Evolutionary conservation across 768 basidiomycete genomes (phyloP).

Genomic region (Lactarius quietus): DNA sequence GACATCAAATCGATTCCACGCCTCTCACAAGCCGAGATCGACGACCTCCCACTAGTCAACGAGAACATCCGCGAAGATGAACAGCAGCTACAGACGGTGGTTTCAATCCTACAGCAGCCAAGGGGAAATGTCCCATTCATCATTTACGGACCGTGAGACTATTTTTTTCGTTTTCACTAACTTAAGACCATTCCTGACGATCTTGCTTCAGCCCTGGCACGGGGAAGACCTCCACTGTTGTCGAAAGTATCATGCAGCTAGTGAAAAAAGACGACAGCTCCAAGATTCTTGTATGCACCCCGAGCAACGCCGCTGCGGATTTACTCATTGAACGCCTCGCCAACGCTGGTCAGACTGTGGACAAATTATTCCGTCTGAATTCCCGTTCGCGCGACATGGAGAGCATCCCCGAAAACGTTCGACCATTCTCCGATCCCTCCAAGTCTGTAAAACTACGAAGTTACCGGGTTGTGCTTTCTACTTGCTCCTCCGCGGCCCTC

Average conservation of each 20-base stretch:
- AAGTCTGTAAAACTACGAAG: constrained; percentile 36
- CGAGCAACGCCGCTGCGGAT: constrained; percentile 38
- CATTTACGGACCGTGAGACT: constrained; percentile 58
- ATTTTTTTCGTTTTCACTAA: not conserved
- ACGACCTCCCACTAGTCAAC: constrained; percentile 37
- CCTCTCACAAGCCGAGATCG: constrained; percentile 21
- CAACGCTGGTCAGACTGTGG: constrained; percentile 17
- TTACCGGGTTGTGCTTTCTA: constrained; percentile 54
- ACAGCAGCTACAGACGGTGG: constrained; percentile 48
- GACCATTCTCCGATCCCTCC: constrained; percentile 36
- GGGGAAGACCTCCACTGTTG: constrained; percentile 39
- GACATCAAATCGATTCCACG: constrained; percentile 31
- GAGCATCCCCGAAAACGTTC: constrained; percentile 38
- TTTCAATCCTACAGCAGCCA: constrained; percentile 41
- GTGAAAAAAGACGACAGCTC: constrained; percentile 26
- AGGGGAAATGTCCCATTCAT: constrained; percentile 53
- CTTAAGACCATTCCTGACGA: not conserved
- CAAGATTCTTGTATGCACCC: constrained; percentile 36
- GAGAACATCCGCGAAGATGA: constrained; percentile 43
- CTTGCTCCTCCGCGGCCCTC: constrained; percentile 52
- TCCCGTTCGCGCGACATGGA: constrained; percentile 41
- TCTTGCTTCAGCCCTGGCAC: constrained; percentile 36
- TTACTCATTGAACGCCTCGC: constrained; percentile 33
- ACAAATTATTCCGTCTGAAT: constrained; percentile 51
- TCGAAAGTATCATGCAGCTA: constrained; percentile 38